These are phyloP conservation scores for Oenanthe javanica DNA, from an alignment of 140 eudicot genomes.

Conservation along the genomic window DNA sequence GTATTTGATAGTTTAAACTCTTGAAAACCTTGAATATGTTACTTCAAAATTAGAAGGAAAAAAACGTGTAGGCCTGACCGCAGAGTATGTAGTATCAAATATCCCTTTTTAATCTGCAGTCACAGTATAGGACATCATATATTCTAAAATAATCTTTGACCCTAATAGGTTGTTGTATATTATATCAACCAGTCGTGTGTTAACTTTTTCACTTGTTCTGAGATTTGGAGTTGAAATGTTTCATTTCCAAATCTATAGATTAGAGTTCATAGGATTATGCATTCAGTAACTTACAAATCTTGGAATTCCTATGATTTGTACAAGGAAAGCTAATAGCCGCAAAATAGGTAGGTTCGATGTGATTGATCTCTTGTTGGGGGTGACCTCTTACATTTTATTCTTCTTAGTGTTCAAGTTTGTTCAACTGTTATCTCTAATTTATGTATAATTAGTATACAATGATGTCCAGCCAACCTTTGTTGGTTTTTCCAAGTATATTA, in stretches of 20 bases:
- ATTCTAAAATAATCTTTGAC: too few relatives aligned
- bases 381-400: neutral
- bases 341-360: neutral
- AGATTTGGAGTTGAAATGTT: neutral
- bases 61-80: neutral
- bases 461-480: neutral
- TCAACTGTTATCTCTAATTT: neutral
- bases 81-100: neutral
- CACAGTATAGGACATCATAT: neutral
- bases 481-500: neutral
- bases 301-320: neutral
- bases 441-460: neutral
- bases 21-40: neutral
- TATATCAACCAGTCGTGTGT: neutral
- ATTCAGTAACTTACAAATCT: neutral
- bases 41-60: too few relatives aligned
- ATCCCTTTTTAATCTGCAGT: neutral
- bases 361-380: neutral
- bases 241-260: neutral
- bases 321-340: neutral
- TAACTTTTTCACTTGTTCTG: neutral
- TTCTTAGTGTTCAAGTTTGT: neutral
- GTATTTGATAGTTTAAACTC: too few relatives aligned
- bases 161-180: too few relatives aligned
- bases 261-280: neutral